These are phyloP conservation scores for Escallonia herrerae DNA, from an alignment of 129 eudicot species.

Conservation along the genomic window DNA sequence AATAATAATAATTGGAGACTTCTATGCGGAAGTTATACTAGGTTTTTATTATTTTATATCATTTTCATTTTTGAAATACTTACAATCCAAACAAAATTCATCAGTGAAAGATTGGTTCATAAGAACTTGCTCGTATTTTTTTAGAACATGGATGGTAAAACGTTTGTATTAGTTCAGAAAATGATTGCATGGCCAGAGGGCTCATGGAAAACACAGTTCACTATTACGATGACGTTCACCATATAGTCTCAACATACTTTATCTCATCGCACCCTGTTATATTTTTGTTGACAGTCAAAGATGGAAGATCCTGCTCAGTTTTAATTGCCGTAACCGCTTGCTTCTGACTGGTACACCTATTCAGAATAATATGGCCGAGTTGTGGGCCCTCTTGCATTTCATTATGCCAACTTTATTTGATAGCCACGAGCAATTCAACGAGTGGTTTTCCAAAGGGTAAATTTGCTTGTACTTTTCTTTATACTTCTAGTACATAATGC, in stretches of 20 bases:
- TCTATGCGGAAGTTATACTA: no score
- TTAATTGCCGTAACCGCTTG: slow-evolving; percentile 96
- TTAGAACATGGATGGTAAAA: no score
- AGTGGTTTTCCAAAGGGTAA: slow-evolving; percentile 99
- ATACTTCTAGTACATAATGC: background rate
- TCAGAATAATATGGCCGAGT: slow-evolving; percentile 99
- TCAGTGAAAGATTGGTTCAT: no score
- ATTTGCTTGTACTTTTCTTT: background rate
- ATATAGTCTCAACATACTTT: background rate
- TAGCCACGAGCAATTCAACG: slow-evolving; percentile 96
- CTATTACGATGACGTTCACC: background rate
- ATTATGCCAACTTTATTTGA: slow-evolving; percentile 97
- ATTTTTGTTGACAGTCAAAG: slow-evolving; percentile 66
- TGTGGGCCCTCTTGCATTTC: slow-evolving; percentile 97
- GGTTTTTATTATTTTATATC: no score
- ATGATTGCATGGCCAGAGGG: no score
- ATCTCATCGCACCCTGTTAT: slow-evolving; percentile 15
- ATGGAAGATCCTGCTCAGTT: slow-evolving; percentile 98
- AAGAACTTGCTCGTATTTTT: no score
- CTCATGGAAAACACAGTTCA: no score
- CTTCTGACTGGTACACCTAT: slow-evolving; percentile 96
- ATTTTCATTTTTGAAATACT: no score
- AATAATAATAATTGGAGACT: no score
- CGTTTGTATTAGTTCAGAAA: no score
- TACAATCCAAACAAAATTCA: no score